Percentiles rank a stretch among this genome's conserved stretches.
Evolutionary conservation across 345 rosid genomes (phyloP).

Genomic region (Heritiera fomes): DNA sequence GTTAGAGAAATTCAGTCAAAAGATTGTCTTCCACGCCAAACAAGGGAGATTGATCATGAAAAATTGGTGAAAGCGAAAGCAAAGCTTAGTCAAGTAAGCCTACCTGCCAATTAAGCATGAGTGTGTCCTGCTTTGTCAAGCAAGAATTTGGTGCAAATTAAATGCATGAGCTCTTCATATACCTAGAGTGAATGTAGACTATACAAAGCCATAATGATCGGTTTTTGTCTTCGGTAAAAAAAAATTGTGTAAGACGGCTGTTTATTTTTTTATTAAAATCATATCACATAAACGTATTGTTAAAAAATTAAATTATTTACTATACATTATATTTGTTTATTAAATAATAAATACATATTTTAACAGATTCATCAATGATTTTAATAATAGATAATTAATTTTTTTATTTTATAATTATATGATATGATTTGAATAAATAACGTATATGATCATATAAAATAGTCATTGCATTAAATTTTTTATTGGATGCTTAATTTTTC

Average conservation of each 20-base stretch:
- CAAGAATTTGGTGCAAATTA: not conserved
- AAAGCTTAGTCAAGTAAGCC: not conserved
- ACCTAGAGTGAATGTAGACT: not conserved
- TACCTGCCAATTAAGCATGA: not conserved
- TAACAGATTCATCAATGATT: too few relatives aligned
- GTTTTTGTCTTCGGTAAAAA: not conserved
- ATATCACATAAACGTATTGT: too few relatives aligned
- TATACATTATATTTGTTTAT: too few relatives aligned
- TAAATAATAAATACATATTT: too few relatives aligned
- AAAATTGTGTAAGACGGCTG: too few relatives aligned
- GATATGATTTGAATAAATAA: too few relatives aligned
- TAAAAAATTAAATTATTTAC: too few relatives aligned
- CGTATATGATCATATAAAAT: too few relatives aligned
- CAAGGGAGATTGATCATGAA: not conserved
- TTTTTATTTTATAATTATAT: too few relatives aligned
- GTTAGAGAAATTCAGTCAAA: not conserved
- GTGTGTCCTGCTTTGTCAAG: constrained; percentile 6
- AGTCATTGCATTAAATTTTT: too few relatives aligned
- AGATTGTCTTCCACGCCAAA: constrained; percentile 10
- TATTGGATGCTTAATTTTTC: not conserved
- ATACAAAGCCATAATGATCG: not conserved
- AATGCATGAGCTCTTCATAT: not conserved
- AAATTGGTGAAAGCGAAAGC: not conserved
- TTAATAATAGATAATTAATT: too few relatives aligned
- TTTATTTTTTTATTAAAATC: too few relatives aligned